These are phyloP conservation scores for Mycena metata DNA, from an alignment of 768 basidiomycete genomes.

Conservation along the genomic window DNA sequence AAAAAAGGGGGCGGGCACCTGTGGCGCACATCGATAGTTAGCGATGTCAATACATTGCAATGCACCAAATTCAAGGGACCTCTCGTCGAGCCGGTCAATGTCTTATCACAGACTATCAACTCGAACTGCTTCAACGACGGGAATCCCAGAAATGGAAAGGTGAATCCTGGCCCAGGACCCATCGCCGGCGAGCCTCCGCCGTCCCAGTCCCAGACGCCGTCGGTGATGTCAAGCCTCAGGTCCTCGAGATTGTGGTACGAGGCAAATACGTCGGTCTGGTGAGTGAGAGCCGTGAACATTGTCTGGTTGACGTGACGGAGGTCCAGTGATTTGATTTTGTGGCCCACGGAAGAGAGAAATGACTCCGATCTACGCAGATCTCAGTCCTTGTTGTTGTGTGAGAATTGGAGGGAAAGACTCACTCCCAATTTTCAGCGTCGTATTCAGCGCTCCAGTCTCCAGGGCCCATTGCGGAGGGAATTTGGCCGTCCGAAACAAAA, in stretches of 20 bases:
- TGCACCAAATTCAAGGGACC: slow-evolving; percentile 41
- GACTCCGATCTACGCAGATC: slow-evolving; percentile 22
- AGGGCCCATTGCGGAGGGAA: slow-evolving; percentile 3
- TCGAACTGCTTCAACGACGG: slow-evolving; percentile 40
- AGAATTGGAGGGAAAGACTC: background rate
- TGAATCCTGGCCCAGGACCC: slow-evolving; percentile 33
- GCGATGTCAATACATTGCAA: slow-evolving; percentile 30
- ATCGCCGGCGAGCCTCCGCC: slow-evolving; percentile 38
- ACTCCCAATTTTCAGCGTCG: slow-evolving; percentile 33
- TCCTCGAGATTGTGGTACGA: slow-evolving; percentile 33
- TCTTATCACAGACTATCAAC: slow-evolving; percentile 39
- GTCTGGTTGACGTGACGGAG: slow-evolving; percentile 32
- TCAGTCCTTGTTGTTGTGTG: too few relatives aligned
- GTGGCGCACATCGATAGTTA: slow-evolving; percentile 37
- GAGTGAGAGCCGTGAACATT: slow-evolving; percentile 21
- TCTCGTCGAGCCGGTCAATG: slow-evolving; percentile 12
- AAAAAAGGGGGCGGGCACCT: slow-evolving; percentile 34
- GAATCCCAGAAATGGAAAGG: slow-evolving; percentile 37
- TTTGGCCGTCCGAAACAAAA: background rate
- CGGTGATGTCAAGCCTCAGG: slow-evolving; percentile 40
- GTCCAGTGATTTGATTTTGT: slow-evolving; percentile 30
- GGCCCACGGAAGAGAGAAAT: slow-evolving; percentile 27
- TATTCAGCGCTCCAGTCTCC: slow-evolving; percentile 21
- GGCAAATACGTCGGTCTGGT: slow-evolving; percentile 22
- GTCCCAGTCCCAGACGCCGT: slow-evolving; percentile 42